phyloP scores from a whole-genome alignment of 2,329 filamentous ascomycete genomes.

The Phialophora expanda region DNA sequence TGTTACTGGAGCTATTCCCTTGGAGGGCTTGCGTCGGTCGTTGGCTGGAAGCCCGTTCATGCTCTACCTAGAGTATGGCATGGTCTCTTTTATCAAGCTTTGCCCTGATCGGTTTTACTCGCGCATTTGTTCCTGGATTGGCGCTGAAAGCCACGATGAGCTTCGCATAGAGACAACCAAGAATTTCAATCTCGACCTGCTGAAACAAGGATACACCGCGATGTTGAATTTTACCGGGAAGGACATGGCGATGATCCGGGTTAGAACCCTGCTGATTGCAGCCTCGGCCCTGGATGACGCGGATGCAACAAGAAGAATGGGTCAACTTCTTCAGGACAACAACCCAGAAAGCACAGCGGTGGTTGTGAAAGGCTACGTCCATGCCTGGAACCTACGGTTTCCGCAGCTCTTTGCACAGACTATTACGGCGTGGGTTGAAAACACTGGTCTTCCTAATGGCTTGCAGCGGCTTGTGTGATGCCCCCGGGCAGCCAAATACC shows the following conservation, averaged over 20 bases:
- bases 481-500: background rate
- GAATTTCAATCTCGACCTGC: conserved; percentile 10
- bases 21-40: conserved; percentile 8
- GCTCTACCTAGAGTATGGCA: conserved; percentile 5
- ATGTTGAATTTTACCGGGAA: conserved; percentile 13
- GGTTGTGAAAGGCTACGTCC: conserved; percentile 1
- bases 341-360: conserved; percentile 13
- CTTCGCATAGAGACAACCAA: conserved; percentile 6
- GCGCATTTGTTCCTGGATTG: conserved; percentile 2
- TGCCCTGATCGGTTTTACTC: conserved; percentile 4
- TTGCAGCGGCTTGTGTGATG: conserved; percentile 8
- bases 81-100: conserved; percentile 4
- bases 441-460: background rate
- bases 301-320: conserved; percentile 14
- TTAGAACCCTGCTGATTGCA: conserved; percentile 16
- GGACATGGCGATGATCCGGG: conserved; percentile 10
- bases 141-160: background rate
- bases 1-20: conserved; percentile 16
- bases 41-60: conserved; percentile 7
- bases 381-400: conserved; percentile 17
- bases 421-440: conserved; percentile 12
- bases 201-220: conserved; percentile 7
- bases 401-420: conserved; percentile 17
- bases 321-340: background rate
- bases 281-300: conserved; percentile 10